phyloP scores from a whole-genome alignment of 2,329 filamentous ascomycete species.

The Pseudogymnoascus sp. region DNA sequence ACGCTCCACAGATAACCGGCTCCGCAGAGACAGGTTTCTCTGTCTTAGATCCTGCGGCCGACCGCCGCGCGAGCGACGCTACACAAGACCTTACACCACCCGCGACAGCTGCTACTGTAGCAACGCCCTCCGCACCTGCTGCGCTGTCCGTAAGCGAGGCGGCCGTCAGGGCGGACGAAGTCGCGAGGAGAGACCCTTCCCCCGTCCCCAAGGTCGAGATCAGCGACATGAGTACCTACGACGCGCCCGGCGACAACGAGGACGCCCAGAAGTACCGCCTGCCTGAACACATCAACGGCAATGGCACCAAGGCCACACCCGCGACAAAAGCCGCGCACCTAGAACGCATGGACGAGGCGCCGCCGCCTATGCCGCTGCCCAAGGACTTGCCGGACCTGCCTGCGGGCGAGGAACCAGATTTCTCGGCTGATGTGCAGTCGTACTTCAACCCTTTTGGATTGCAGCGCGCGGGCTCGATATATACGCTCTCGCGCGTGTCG shows the following conservation, averaged over 20 bases:
- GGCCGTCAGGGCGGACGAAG: neutral
- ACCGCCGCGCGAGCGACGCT: neutral
- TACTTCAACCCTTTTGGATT: slow-evolving; percentile 62
- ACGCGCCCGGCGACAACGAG: slow-evolving; percentile 46
- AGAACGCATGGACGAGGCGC: slow-evolving; percentile 37
- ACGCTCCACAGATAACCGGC: slow-evolving; percentile 25
- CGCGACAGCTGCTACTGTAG: neutral
- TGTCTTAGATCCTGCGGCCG: slow-evolving; percentile 12
- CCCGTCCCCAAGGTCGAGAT: neutral
- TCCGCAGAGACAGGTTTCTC: slow-evolving; percentile 14
- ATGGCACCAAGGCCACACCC: slow-evolving; percentile 56
- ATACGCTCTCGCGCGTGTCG: slow-evolving; percentile 83
- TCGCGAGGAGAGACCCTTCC: neutral
- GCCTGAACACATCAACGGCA: slow-evolving; percentile 60
- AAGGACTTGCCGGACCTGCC: slow-evolving; percentile 41
- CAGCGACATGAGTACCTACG: slow-evolving; percentile 23
- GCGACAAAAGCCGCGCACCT: slow-evolving; percentile 51
- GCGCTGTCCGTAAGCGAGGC: neutral
- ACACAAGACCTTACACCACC: neutral
- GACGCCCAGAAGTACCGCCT: slow-evolving; percentile 68
- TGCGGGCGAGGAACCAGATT: slow-evolving; percentile 17
- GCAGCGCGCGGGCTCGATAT: slow-evolving; percentile 75
- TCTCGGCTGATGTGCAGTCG: slow-evolving; percentile 23
- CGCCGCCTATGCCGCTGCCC: slow-evolving; percentile 38
- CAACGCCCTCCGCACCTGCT: neutral